Conservation (phyloP, 2,329 filamentous ascomycete genomes). For the Aspergillus novoparasiticus region DNA sequence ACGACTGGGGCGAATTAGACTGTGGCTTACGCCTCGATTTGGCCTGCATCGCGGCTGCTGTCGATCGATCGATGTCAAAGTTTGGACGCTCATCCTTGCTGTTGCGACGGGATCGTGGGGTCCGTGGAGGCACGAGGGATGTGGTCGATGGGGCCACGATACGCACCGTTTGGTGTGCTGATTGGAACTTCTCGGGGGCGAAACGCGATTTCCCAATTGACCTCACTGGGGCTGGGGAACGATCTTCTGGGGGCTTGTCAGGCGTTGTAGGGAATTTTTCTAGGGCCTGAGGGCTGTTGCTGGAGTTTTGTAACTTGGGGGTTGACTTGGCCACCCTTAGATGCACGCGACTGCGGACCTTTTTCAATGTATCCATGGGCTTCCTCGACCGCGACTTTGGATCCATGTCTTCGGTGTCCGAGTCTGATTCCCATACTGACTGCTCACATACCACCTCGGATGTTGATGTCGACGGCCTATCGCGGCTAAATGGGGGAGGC, state of each 20-base stretch:
- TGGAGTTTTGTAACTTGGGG: slow-evolving; percentile 33
- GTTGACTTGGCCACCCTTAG: slow-evolving; percentile 42
- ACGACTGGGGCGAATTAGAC: slow-evolving; percentile 30
- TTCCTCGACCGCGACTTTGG: slow-evolving; percentile 39
- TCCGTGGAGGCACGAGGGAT: slow-evolving; percentile 32
- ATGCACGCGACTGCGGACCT: slow-evolving; percentile 44
- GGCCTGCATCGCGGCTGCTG: slow-evolving; percentile 40
- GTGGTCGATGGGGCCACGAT: slow-evolving; percentile 40
- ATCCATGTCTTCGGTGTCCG: slow-evolving; percentile 37
- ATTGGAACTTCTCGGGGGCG: slow-evolving; percentile 27
- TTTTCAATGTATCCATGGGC: slow-evolving; percentile 43
- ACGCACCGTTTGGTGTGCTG: slow-evolving; percentile 35
- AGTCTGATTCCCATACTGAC: slow-evolving; percentile 45
- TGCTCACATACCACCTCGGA: slow-evolving; percentile 39
- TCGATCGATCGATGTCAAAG: slow-evolving; percentile 36
- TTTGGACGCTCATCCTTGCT: slow-evolving; percentile 25
- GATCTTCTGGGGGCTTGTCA: slow-evolving; percentile 23
- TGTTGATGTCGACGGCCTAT: slow-evolving; percentile 37
- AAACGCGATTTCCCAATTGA: slow-evolving; percentile 24
- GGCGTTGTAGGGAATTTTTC: slow-evolving; percentile 36
- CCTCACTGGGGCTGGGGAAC: slow-evolving; percentile 20
- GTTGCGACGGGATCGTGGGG: slow-evolving; percentile 25
- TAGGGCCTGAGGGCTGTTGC: slow-evolving; percentile 15
- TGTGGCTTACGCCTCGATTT: slow-evolving; percentile 36
- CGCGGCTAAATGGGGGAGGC: slow-evolving; percentile 28